These are phyloP conservation scores for Boletales sp. DNA, from an alignment of 768 basidiomycete genomes.

Conservation along the genomic window DNA sequence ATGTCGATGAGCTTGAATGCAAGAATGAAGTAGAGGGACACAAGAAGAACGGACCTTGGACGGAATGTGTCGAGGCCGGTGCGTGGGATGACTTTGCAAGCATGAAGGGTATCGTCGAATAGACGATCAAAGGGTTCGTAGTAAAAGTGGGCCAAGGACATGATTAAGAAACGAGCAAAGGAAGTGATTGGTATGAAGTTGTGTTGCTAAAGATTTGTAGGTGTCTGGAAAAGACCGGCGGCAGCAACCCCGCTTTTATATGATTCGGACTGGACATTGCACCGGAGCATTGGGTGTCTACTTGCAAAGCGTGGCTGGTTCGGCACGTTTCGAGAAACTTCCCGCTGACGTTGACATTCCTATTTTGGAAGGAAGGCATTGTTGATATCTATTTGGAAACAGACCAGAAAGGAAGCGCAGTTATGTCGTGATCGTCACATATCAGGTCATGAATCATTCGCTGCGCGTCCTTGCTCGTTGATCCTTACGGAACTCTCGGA, in stretches of 20 bases:
- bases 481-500: no score
- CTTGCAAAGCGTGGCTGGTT: not conserved
- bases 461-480: no score
- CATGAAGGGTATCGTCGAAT: conserved; percentile 11
- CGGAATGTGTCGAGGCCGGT: conserved; percentile 15
- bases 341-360: not conserved
- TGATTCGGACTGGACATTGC: no score
- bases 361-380: not conserved
- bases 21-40: no score
- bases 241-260: no score
- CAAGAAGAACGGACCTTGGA: not conserved
- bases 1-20: not conserved
- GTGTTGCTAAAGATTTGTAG: not conserved
- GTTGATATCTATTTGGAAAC: conserved; percentile 7
- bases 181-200: not conserved
- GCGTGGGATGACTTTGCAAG: no score
- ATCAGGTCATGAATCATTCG: no score
- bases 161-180: not conserved
- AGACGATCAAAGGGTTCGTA: conserved; percentile 10
- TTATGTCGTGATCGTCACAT: not conserved
- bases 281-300: no score
- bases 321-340: conserved; percentile 8
- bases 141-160: conserved; percentile 2
- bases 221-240: no score
- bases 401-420: not conserved